Percentiles rank a stretch among this genome's conserved stretches.
Conservation (phyloP, 495 filamentous ascomycete genomes). For the Lentithecium fluviatile region DNA sequence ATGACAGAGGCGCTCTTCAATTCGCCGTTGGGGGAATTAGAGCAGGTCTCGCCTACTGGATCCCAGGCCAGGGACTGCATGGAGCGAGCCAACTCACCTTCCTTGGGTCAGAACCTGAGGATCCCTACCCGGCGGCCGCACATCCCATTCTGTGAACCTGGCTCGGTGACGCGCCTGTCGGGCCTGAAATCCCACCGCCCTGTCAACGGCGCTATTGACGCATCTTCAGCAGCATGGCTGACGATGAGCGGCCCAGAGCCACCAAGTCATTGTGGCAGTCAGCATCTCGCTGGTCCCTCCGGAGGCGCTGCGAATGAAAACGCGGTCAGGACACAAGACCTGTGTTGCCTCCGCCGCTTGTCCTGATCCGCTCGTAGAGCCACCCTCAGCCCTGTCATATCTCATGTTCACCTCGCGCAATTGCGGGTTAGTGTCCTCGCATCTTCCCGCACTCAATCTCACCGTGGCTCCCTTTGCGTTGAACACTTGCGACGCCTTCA, state of each 20-base stretch:
- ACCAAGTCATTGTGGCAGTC: conserved; percentile 28
- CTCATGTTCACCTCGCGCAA: conserved; percentile 5
- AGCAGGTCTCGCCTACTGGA: not conserved
- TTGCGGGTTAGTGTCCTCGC: conserved; percentile 8
- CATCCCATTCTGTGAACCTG: not conserved
- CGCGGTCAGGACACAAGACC: conserved; percentile 16
- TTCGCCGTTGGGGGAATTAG: not conserved
- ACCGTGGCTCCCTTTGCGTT: not conserved
- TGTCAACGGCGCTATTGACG: conserved; percentile 13
- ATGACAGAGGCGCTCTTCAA: not conserved
- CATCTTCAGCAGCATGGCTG: conserved; percentile 21
- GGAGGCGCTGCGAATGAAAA: conserved; percentile 26
- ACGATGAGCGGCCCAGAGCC: not conserved
- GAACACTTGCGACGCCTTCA: conserved; percentile 2
- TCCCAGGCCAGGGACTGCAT: not conserved
- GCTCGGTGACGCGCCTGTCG: conserved; percentile 8
- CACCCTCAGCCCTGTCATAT: conserved; percentile 29
- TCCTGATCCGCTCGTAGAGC: conserved; percentile 7
- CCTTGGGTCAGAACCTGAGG: conserved; percentile 7
- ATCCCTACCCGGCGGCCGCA: conserved; percentile 11
- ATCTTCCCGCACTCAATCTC: conserved; percentile 1
- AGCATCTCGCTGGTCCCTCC: conserved; percentile 16
- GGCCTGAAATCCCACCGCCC: conserved; percentile 16
- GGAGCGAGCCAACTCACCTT: conserved; percentile 5
- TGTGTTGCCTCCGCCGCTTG: conserved; percentile 13